phyloP scores from a whole-genome alignment of 805 yeast species.

The Candida xyloterini region DNA sequence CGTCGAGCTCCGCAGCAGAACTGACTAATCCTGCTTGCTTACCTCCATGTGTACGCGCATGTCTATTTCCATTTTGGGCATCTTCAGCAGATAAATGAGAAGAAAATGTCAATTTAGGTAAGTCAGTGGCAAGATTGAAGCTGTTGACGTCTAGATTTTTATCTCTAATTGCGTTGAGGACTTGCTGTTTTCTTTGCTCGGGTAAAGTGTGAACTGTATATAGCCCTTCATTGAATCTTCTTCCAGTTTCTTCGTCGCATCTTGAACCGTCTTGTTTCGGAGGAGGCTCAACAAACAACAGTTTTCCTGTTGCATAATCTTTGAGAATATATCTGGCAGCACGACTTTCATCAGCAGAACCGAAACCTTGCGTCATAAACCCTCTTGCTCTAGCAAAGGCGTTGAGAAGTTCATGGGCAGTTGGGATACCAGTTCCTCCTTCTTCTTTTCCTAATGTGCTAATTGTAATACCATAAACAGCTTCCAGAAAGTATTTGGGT shows the following conservation, averaged over 20 bases:
- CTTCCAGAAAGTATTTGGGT: constrained; percentile 86
- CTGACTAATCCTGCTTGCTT: constrained; percentile 74
- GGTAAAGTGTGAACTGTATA: constrained; percentile 66
- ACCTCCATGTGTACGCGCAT: constrained; percentile 66
- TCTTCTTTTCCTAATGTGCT: constrained; percentile 72
- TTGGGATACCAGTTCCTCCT: constrained; percentile 87
- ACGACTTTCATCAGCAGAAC: constrained; percentile 93
- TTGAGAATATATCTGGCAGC: constrained; percentile 90
- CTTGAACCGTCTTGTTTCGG: constrained; percentile 65
- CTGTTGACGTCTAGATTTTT: constrained; percentile 50
- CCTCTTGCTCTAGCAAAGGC: constrained; percentile 98
- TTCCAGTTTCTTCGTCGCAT: constrained; percentile 48
- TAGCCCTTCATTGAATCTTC: constrained; percentile 70
- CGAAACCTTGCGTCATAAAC: constrained; percentile 95
- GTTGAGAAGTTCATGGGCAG: constrained; percentile 81
- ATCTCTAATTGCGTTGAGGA: constrained; percentile 56
- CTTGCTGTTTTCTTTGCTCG: constrained; percentile 69
- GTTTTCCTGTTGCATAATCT: constrained; percentile 92
- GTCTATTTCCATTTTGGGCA: constrained; percentile 38
- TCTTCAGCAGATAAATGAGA: constrained; percentile 62
- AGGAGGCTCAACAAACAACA: constrained; percentile 84
- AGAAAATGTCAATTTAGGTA: constrained; percentile 72
- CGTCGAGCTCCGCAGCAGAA: constrained; percentile 80
- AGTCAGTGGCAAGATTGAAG: constrained; percentile 66
- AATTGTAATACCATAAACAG: constrained; percentile 89